Evolutionary conservation across 345 rosid genomes (phyloP).

Genomic region (Viola odorata): DNA sequence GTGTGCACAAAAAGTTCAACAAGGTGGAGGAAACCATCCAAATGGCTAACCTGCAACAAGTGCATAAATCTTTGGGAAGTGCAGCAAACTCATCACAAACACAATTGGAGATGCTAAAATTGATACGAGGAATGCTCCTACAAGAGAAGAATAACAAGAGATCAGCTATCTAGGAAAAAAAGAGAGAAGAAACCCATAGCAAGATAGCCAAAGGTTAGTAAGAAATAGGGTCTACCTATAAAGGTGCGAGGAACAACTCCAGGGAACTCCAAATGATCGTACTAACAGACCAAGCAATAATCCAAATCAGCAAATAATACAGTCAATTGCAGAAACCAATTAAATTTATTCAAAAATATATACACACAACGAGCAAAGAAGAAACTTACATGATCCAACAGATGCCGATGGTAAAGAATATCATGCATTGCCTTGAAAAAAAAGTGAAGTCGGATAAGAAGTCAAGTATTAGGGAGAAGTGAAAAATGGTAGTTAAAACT

Average conservation of each 20-base stretch:
- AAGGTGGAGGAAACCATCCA: not conserved
- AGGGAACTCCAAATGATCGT: constrained; percentile 95
- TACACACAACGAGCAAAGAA: not conserved
- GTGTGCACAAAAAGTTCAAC: not conserved
- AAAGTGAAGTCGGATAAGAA: not conserved
- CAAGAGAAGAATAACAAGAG: constrained; percentile 1
- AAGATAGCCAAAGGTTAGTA: not conserved
- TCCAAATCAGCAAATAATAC: not conserved
- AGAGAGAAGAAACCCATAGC: not conserved
- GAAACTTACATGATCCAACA: constrained; percentile 58
- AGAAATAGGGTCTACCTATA: constrained; percentile 39
- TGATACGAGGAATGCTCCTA: constrained; percentile 79
- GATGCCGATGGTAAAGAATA: constrained; percentile 67
- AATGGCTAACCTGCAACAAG: constrained; percentile 58
- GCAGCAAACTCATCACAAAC: constrained; percentile 41
- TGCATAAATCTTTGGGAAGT: constrained; percentile 61
- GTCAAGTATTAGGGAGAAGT: no score
- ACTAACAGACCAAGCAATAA: constrained; percentile 34
- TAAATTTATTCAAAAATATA: not conserved
- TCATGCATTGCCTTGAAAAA: constrained; percentile 79
- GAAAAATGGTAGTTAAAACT: not conserved
- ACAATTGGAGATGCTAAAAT: constrained; percentile 59
- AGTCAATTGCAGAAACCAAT: not conserved
- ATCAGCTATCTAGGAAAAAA: not conserved
- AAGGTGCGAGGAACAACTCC: constrained; percentile 99